Conservation (phyloP, 2,329 filamentous ascomycete genomes). For the Pseudocercospora fijiensis region DNA sequence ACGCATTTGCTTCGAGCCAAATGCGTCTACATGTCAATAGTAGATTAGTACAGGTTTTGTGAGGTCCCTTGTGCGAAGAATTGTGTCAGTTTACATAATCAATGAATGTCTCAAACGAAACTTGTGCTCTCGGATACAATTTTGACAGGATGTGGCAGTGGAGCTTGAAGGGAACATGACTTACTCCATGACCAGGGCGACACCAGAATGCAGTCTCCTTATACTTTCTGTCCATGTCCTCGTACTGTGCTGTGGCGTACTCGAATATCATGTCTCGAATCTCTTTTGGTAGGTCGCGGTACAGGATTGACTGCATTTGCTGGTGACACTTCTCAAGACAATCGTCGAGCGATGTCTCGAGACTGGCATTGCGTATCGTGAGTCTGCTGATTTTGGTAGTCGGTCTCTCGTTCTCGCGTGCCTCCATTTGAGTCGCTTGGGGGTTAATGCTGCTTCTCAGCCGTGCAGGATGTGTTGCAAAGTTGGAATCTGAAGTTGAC, state of each 20-base stretch:
- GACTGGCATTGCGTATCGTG: constrained; percentile 13
- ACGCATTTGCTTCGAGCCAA: constrained; percentile 38
- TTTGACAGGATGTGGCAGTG: neutral
- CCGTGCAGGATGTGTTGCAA: no score
- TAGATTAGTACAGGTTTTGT: constrained; percentile 29
- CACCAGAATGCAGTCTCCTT: constrained; percentile 34
- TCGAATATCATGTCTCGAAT: constrained; percentile 39
- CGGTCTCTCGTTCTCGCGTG: neutral
- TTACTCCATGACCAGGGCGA: constrained; percentile 34
- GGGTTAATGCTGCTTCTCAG: no score
- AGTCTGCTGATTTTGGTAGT: neutral
- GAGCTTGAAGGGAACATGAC: neutral
- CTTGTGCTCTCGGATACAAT: no score
- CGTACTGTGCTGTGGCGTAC: constrained; percentile 36
- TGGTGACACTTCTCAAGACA: constrained; percentile 18
- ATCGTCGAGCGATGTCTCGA: constrained; percentile 12
- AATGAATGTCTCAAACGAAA: no score
- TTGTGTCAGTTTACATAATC: no score
- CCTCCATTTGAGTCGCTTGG: neutral
- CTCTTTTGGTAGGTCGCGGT: constrained; percentile 19
- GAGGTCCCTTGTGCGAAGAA: constrained; percentile 24
- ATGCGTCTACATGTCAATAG: constrained; percentile 40
- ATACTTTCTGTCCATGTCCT: constrained; percentile 30
- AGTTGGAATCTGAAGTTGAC: no score
- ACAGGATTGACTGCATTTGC: constrained; percentile 20